Base-by-base conservation (phyloP, 2,329 filamentous ascomycete genomes). In the Juglanconis oblonga region DNA sequence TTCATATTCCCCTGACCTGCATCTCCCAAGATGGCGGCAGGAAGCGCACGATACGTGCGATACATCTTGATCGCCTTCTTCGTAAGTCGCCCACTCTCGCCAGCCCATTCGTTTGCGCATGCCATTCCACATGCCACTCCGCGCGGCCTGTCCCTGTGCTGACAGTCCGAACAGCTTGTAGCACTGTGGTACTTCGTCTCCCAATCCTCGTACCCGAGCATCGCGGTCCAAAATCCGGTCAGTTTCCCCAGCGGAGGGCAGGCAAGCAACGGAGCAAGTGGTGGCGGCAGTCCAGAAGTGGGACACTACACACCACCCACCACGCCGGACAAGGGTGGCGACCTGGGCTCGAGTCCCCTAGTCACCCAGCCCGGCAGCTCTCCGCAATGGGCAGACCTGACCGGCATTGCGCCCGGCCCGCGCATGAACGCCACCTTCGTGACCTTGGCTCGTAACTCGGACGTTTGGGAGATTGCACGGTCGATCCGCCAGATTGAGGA, bases 341-440 rank as follows among this genome's bases (percentile, higher is more conserved):
- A 61, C 33, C 47, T 64, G 69, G 77, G 11, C 68, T 71, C 61
- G 73, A 82, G 56, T 66, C 80, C 81, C 9, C 78, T 86, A 72
- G 73, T 81, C 62, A 71, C 84, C 72, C 79, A 74, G 38, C 83
- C 82, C 33, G 76, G 76, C 55, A 81, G 83, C 57, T 60, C 58
- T 24, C 71, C 77, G 38, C 80, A 81, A 63, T 86, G 80, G 81
- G 72, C 81, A 63, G 76, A 83, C 56, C 73, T 85, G 44, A 64
- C 76, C 48, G 74, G 77, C 63, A 81, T 81, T 36, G 83, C 84
- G 13, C 79, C 85, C 10, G 89, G 89, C 55, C 85, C 87, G 62
- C 90, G 91, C 70, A 91, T 96, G 83, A 99, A 99, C 76, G 95
- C 96, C 54, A 99, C 95, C 10, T 99, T 99, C 71, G 92, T 99